Evolutionary conservation across 192 early-diverging fungal species (phyloP).

Genomic region (Entomortierella parvispora): DNA sequence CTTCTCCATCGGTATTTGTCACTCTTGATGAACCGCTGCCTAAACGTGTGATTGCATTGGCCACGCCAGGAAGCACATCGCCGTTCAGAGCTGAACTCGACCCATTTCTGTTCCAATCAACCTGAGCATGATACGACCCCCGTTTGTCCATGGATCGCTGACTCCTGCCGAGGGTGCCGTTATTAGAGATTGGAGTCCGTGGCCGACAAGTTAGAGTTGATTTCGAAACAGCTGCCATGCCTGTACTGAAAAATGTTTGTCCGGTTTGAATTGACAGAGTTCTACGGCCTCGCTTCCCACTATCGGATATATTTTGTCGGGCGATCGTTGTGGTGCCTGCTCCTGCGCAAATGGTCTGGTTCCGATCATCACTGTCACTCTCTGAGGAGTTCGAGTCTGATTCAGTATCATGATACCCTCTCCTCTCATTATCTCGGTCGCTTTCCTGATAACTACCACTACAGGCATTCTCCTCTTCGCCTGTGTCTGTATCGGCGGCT

Average conservation of each 20-base stretch:
- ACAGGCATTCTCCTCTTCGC: no score
- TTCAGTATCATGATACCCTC: no score
- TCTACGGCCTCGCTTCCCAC: no score
- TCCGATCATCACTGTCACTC: no score
- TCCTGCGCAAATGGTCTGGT: no score
- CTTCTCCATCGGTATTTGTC: neutral
- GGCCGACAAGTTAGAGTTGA: neutral
- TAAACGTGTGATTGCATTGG: neutral
- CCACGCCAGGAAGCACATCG: constrained; percentile 14
- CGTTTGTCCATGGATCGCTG: neutral
- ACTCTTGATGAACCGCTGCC: neutral
- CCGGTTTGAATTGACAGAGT: neutral
- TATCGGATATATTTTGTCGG: no score
- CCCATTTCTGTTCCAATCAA: constrained; percentile 33
- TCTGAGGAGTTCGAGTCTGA: no score
- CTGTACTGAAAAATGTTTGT: neutral
- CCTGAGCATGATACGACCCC: neutral
- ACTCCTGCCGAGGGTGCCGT: constrained; percentile 7
- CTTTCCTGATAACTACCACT: no score
- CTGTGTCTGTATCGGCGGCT: no score
- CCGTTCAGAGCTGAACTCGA: constrained; percentile 22
- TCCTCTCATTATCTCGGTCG: no score
- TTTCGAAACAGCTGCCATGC: neutral
- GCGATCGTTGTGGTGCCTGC: no score
- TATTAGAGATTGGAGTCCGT: constrained; percentile 7